phyloP scores from a whole-genome alignment of 768 basidiomycete genomes.

The Suillus subluteus region DNA sequence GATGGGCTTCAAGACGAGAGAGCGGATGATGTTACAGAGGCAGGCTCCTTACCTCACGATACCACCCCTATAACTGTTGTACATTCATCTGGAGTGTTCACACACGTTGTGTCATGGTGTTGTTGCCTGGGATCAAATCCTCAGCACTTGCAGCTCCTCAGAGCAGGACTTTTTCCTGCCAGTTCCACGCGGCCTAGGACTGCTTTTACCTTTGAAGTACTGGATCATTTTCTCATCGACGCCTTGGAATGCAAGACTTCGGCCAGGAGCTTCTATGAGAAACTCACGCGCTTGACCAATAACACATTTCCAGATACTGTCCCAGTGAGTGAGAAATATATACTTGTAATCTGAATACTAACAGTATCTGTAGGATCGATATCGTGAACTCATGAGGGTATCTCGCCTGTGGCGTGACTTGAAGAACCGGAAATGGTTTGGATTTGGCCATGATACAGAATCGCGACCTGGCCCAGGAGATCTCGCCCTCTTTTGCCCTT shows the following conservation, averaged over 20 bases:
- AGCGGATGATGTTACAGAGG: neutral
- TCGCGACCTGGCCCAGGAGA: too few relatives aligned
- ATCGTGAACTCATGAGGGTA: too few relatives aligned
- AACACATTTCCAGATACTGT: too few relatives aligned
- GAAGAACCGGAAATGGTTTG: conserved; percentile 12
- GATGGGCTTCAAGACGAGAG: neutral
- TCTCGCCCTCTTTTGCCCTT: too few relatives aligned
- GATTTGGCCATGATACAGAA: conserved; percentile 18
- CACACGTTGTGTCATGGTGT: conserved; percentile 10
- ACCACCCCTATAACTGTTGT: neutral
- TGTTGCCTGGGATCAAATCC: neutral
- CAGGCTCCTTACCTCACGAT: neutral
- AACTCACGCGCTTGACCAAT: too few relatives aligned
- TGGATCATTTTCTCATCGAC: too few relatives aligned
- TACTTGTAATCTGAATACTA: too few relatives aligned
- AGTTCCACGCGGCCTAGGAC: neutral
- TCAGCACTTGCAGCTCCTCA: neutral
- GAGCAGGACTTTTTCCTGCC: neutral
- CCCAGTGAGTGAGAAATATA: neutral
- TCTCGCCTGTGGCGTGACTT: too few relatives aligned
- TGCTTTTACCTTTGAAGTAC: neutral
- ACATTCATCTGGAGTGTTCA: conserved; percentile 9
- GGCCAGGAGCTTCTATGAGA: too few relatives aligned
- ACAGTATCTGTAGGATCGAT: too few relatives aligned
- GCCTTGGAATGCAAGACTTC: too few relatives aligned